phyloP scores from a whole-genome alignment of 2,329 filamentous ascomycete genomes.

The Magnaporthiopsis incrustans region DNA sequence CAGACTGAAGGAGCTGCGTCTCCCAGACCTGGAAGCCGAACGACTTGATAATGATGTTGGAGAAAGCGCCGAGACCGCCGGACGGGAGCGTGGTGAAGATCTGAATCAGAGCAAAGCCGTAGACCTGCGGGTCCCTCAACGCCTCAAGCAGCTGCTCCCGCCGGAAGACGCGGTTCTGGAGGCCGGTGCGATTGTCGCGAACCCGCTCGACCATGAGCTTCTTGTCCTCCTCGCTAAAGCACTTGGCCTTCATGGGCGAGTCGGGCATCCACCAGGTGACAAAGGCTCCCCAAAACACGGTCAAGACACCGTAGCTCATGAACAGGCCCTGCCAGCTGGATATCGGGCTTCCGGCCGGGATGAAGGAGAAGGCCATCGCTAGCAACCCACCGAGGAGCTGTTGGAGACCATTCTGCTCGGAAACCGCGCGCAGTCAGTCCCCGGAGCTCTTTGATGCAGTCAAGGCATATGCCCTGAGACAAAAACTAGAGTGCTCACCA shows the following conservation, averaged over 20 bases:
- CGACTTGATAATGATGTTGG: slow-evolving; percentile 21
- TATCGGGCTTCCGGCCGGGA: slow-evolving; percentile 23
- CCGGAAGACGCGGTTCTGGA: slow-evolving; percentile 14
- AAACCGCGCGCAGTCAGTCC: slow-evolving; percentile 35
- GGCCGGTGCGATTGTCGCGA: slow-evolving; percentile 51
- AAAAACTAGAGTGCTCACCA: slow-evolving; percentile 55
- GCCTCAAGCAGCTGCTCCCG: slow-evolving; percentile 14
- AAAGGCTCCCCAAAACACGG: slow-evolving; percentile 55
- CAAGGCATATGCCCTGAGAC: neutral
- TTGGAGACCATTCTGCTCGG: slow-evolving; percentile 37
- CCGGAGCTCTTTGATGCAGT: slow-evolving; percentile 28
- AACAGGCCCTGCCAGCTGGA: slow-evolving; percentile 48
- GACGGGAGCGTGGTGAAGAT: slow-evolving; percentile 19
- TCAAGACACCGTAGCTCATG: slow-evolving; percentile 53
- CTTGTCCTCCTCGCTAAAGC: slow-evolving; percentile 59
- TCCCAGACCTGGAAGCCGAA: slow-evolving; percentile 21
- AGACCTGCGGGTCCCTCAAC: slow-evolving; percentile 14
- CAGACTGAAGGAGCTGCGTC: slow-evolving; percentile 22
- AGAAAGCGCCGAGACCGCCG: slow-evolving; percentile 28
- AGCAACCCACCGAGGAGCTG: slow-evolving; percentile 42
- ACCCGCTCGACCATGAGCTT: slow-evolving; percentile 53
- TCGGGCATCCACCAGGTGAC: slow-evolving; percentile 59
- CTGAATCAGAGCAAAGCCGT: slow-evolving; percentile 15
- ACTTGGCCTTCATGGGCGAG: slow-evolving; percentile 65
- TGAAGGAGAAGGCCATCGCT: slow-evolving; percentile 36